Conservation (phyloP, 1,284 basidiomycete species). For the Chondrostereum purpureum region DNA sequence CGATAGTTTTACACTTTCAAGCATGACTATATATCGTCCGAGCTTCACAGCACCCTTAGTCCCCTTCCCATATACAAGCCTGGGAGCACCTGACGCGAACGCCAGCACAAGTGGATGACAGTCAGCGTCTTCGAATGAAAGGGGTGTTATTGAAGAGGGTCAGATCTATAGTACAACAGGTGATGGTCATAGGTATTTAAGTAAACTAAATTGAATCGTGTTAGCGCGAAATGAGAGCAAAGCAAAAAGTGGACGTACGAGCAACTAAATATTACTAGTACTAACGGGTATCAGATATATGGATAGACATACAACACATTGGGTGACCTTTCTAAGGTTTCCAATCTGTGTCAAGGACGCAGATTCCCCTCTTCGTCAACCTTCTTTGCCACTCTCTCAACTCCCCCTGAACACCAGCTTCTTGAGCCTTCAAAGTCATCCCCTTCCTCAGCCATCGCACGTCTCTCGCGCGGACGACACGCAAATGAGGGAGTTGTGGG, state of each 20-base stretch:
- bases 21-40: too few species aligned
- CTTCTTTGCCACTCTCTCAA: slow-evolving; percentile 65
- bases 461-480: slow-evolving; percentile 55
- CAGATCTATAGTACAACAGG: neutral
- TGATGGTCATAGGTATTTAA: neutral
- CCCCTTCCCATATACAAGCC: too few species aligned
- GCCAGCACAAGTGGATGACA: too few species aligned
- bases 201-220: too few species aligned
- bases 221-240: neutral
- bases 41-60: too few species aligned
- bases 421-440: slow-evolving; percentile 54
- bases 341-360: slow-evolving; percentile 65
- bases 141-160: too few species aligned
- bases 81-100: too few species aligned
- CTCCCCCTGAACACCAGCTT: slow-evolving; percentile 71
- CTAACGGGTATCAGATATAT: too few species aligned
- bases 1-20: too few species aligned
- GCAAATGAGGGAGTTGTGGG: slow-evolving; percentile 49
- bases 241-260: slow-evolving; percentile 5
- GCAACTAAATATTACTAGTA: neutral
- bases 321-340: too few species aligned
- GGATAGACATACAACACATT: too few species aligned
- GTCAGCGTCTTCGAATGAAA: too few species aligned
- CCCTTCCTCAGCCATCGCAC: slow-evolving; percentile 66
- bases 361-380: slow-evolving; percentile 47